A percentile compares a stretch with the other conserved stretches of the same genome.
Conservation (phyloP, 768 basidiomycete genomes). For the Suillus plorans region DNA sequence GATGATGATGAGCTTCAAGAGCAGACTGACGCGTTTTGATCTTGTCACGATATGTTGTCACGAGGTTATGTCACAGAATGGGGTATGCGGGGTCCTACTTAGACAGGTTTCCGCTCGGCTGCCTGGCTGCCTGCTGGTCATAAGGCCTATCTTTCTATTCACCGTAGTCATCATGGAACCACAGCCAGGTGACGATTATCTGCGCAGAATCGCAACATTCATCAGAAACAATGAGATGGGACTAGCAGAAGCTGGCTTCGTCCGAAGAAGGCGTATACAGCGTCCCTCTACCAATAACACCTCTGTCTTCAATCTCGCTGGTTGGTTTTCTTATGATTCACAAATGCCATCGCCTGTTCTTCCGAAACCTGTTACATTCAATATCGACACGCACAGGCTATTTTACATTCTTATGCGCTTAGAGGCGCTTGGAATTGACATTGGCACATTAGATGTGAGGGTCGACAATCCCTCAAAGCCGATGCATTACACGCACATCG, state of each 20-base stretch:
- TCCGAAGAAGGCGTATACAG: constrained; percentile 47
- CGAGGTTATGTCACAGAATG: constrained; percentile 15
- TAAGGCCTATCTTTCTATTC: constrained; percentile 14
- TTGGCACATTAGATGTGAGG: constrained; percentile 79
- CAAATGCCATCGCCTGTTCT: constrained; percentile 31
- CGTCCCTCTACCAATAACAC: constrained; percentile 30
- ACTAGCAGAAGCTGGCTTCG: constrained; percentile 63
- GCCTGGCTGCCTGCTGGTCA: constrained; percentile 2
- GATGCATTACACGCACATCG: constrained; percentile 67
- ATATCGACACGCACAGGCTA: constrained; percentile 77
- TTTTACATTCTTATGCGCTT: constrained; percentile 88
- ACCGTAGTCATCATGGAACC: constrained; percentile 40
- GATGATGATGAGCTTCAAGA: constrained; percentile 18
- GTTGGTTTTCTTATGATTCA: constrained; percentile 47
- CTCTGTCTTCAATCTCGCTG: constrained; percentile 59
- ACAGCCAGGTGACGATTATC: constrained; percentile 73
- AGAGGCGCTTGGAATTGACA: constrained; percentile 73
- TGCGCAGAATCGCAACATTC: constrained; percentile 67
- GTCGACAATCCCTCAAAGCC: constrained; percentile 74
- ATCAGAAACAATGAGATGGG: constrained; percentile 71
- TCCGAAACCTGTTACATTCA: constrained; percentile 63
- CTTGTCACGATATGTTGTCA: constrained; percentile 16
- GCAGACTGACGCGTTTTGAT: constrained; percentile 13
- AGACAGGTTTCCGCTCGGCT: constrained; percentile 2
- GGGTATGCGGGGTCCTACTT: neutral